Evolutionary conservation across 139 green algal species (phyloP).

Genomic region (Diplosphaera chodatii): DNA sequence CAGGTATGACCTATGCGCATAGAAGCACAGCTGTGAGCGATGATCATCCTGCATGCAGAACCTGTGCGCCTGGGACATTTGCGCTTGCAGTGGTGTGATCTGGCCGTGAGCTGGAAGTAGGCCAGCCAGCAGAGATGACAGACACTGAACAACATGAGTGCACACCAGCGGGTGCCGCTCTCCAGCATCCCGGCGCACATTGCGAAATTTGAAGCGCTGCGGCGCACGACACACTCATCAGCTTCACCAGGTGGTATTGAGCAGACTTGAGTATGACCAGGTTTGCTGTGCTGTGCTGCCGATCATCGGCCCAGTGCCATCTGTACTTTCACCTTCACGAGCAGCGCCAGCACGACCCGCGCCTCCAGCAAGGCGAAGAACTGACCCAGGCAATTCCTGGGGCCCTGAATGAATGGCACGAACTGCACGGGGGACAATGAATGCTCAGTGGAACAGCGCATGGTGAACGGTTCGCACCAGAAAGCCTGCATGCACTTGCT

Average conservation of each 20-base stretch:
- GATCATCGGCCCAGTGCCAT: neutral
- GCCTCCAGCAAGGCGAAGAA: constrained; percentile 82
- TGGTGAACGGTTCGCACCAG: neutral
- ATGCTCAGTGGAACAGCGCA: neutral
- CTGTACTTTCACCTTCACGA: constrained; percentile 39
- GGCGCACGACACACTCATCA: neutral
- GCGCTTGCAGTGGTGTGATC: no score
- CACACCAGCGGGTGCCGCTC: constrained; percentile 22
- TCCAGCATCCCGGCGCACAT: constrained; percentile 20
- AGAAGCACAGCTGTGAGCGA: no score
- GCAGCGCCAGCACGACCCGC: constrained; percentile 69
- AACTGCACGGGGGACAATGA: constrained; percentile 44
- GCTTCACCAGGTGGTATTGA: no score
- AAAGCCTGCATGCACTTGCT: neutral
- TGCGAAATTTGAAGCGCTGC: constrained; percentile 66
- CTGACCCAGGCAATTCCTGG: constrained; percentile 89
- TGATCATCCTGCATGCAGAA: no score
- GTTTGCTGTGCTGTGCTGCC: neutral
- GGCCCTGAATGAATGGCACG: constrained; percentile 92
- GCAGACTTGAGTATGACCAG: neutral
- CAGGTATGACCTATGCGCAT: constrained; percentile 62
- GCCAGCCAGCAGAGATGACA: no score
- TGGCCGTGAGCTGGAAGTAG: no score
- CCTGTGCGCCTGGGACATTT: no score
- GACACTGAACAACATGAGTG: no score